Percentiles rank a stretch among this genome's conserved stretches.
Evolutionary conservation across 1,139 yeast genomes (phyloP).

Genomic region (Debaryomyces coudertii): DNA sequence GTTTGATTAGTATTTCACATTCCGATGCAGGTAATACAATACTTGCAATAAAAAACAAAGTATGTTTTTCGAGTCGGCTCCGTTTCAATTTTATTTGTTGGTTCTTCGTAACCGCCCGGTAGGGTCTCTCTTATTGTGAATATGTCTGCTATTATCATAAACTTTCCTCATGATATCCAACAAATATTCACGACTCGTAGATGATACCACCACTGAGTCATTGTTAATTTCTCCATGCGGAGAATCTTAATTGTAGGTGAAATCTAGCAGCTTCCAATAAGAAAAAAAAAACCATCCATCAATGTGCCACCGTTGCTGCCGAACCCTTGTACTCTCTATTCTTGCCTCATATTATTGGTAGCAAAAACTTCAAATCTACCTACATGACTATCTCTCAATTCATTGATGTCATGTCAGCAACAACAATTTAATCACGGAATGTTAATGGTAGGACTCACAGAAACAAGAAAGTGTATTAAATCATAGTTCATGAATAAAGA

Average conservation of each 20-base stretch:
- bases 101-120: slow-evolving; percentile 33
- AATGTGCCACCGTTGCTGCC: slow-evolving; percentile 19
- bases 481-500: too few species aligned
- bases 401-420: slow-evolving; percentile 74
- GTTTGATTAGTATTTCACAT: slow-evolving; percentile 20
- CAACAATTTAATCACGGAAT: slow-evolving; percentile 82
- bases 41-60: slow-evolving; percentile 61
- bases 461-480: slow-evolving; percentile 41
- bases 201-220: slow-evolving; percentile 53
- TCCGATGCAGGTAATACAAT: slow-evolving; percentile 32
- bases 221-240: slow-evolving; percentile 63
- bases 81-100: slow-evolving; percentile 30
- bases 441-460: slow-evolving; percentile 83
- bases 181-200: slow-evolving; percentile 38
- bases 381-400: slow-evolving; percentile 62
- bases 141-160: slow-evolving; percentile 60
- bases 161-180: slow-evolving; percentile 61
- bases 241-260: slow-evolving; percentile 71
- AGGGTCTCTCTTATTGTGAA: slow-evolving; percentile 45
- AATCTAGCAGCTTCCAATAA: slow-evolving; percentile 66
- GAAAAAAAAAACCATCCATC: slow-evolving; percentile 53
- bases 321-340: slow-evolving; percentile 56
- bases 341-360: slow-evolving; percentile 45
- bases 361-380: slow-evolving; percentile 77
- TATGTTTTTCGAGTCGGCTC: slow-evolving; percentile 33